Conservation (phyloP, 1,284 basidiomycete species). For the Ustilago bromivora region DNA sequence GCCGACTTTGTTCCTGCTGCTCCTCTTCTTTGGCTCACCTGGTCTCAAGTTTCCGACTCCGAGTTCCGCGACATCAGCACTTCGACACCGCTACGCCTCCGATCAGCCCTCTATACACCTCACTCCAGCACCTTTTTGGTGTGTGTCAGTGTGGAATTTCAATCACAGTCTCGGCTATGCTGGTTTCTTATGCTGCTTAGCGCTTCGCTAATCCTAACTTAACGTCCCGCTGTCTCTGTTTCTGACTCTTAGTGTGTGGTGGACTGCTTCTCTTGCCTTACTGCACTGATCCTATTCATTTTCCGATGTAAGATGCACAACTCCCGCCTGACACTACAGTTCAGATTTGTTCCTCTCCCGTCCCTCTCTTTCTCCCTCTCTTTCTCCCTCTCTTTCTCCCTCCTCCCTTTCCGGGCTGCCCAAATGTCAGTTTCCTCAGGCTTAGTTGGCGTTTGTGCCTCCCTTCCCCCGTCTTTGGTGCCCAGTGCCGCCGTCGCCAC, state of each 20-base stretch:
- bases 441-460: not conserved
- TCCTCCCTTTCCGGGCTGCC: not conserved
- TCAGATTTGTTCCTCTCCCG: slow-evolving; percentile 4
- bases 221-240: slow-evolving; percentile 10
- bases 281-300: not conserved
- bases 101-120: not conserved
- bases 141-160: slow-evolving; percentile 1
- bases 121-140: not conserved
- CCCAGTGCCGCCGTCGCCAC: slow-evolving; percentile 3
- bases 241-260: not conserved
- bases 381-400: not conserved
- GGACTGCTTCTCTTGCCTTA: not conserved
- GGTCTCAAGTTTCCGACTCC: not conserved
- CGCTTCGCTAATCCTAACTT: slow-evolving; percentile 5
- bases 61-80: slow-evolving; percentile 2
- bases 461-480: not conserved
- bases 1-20: not conserved
- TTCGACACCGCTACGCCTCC: slow-evolving; percentile 1
- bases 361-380: not conserved
- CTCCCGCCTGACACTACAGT: not conserved
- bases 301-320: not conserved
- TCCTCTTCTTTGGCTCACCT: not conserved
- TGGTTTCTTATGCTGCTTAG: slow-evolving; percentile 3
- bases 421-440: not conserved
- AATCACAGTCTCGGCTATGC: slow-evolving; percentile 11